Evolutionary conservation across 345 rosid genomes (phyloP), one percentile per base, ranked within the genome.

Genomic region (Psidium friedrichsthalianum): DNA sequence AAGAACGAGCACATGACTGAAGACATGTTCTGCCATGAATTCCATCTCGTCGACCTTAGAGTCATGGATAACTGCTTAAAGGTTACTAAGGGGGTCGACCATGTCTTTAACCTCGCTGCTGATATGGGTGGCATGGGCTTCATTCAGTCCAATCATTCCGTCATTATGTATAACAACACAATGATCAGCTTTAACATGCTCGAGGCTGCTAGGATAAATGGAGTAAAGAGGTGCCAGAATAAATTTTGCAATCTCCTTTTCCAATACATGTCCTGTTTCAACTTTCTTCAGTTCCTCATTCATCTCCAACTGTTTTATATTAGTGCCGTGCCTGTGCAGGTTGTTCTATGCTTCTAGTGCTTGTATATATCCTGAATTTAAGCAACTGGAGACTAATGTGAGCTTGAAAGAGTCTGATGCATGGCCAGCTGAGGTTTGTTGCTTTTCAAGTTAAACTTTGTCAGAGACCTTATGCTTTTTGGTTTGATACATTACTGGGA

Each of bases 91-190:
- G 95, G 86, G 21, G 94, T 92, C 20, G 98, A 95, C 88, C 99
- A 97, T 85, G 99, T 97, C 5, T 97, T 97, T 87, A 97, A 97
- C 92, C 97, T 97, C 6, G 99, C 99, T 69, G 99, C 99, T 78
- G 99, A 97, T 89, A 97, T 97, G 99, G 99, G 99, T 59, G 99
- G 99, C 51, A 97, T 97, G 99, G 99, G 99, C 81, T 96, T 96
- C 87, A 97, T 97, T 83, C 99, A 96, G 95, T 95, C 98, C 83
- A 96, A 97, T 89, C 99, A 97, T 89, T 97, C 99, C 6, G 99
- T 97, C 54, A 97, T 97, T n/a, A 95, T 97, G 98, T 97, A 97
- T 82, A 97, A 97, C 91, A 97, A 97, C 83, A 96, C 99, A 0
- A 97, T 97, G 99, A 97, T 97, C 88, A 96, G 98, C 90, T 95